A percentile compares a stretch with the other conserved stretches of the same genome.
These are phyloP conservation scores for Lachnellula hyalina DNA, from an alignment of 2,329 filamentous ascomycete species.

Conservation along the genomic window DNA sequence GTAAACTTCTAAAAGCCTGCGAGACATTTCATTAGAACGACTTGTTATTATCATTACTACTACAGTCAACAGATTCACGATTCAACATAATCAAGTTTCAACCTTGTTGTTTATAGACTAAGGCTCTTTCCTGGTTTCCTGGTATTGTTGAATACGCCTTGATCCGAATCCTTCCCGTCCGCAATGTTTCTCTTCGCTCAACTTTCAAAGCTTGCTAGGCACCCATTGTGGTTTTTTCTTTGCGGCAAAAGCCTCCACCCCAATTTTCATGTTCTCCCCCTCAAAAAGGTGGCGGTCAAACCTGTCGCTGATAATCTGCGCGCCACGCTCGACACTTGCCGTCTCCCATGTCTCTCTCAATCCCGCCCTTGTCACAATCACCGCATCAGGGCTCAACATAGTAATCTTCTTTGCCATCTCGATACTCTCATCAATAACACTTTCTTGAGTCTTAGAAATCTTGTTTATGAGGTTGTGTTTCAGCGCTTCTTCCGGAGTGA, in stretches of 20 bases:
- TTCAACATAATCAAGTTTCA: too few species aligned
- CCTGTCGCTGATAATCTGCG: constrained; percentile 54
- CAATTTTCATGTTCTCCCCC: constrained; percentile 70
- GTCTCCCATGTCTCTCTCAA: constrained; percentile 68
- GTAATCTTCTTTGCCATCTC: constrained; percentile 56
- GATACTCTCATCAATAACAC: constrained; percentile 53
- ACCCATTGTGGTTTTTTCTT: constrained; percentile 65
- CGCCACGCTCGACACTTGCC: constrained; percentile 48
- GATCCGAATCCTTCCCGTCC: too few species aligned
- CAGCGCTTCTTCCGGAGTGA: constrained; percentile 54
- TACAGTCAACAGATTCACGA: too few species aligned
- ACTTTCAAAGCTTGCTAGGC: constrained; percentile 50
- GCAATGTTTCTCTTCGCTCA: neutral
- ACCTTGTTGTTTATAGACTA: too few species aligned
- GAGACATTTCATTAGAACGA: too few species aligned
- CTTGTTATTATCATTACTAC: too few species aligned
- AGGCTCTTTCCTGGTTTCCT: too few species aligned
- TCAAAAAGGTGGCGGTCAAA: constrained; percentile 49
- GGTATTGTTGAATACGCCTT: too few species aligned
- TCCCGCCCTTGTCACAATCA: constrained; percentile 67
- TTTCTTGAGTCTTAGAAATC: constrained; percentile 41
- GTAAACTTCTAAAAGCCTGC: too few species aligned
- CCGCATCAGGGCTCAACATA: constrained; percentile 64
- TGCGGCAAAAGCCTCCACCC: constrained; percentile 69
- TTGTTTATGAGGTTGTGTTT: constrained; percentile 64